A percentile compares a stretch with the other conserved stretches of the same genome.
phyloP scores from a whole-genome alignment of 2,329 filamentous ascomycete species.

The Fusarium incarnatum region DNA sequence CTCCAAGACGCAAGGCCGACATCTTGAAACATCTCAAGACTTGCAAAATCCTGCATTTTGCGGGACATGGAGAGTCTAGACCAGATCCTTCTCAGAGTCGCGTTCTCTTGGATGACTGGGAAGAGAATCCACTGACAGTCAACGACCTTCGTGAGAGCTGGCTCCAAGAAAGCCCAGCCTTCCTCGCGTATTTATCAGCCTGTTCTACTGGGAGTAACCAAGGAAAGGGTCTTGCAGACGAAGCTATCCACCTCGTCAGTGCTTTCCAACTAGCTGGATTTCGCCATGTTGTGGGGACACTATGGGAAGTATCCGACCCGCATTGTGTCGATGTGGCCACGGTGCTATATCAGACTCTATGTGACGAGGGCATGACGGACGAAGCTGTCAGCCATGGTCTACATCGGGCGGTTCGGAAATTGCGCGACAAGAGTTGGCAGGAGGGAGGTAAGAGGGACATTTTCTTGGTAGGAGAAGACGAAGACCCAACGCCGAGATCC shows the following conservation, averaged over 20 bases:
- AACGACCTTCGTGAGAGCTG: not conserved
- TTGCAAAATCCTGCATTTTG: rapidly evolving
- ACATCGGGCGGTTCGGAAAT: rapidly evolving
- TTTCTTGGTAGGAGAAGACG: rapidly evolving
- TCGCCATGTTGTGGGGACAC: rapidly evolving
- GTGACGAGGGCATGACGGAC: not conserved
- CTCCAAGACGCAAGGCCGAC: rapidly evolving
- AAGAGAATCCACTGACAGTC: rapidly evolving
- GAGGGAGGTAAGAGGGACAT: rapidly evolving
- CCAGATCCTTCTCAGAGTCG: rapidly evolving
- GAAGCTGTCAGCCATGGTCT: not conserved
- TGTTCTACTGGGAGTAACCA: not conserved
- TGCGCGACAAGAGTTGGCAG: rapidly evolving
- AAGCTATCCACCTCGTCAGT: not conserved
- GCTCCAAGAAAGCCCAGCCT: not conserved
- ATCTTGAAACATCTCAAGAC: rapidly evolving
- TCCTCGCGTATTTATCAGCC: rapidly evolving
- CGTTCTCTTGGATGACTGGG: rapidly evolving
- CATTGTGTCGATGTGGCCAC: not conserved
- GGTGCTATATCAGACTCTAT: not conserved
- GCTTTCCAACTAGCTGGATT: not conserved
- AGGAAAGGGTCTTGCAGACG: rapidly evolving
- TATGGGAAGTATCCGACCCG: rapidly evolving
- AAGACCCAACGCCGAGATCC: rapidly evolving
- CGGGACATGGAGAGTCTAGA: not conserved